Conservation (phyloP, 78 protist genomes). For the Dictyostelium capitatum region DNA sequence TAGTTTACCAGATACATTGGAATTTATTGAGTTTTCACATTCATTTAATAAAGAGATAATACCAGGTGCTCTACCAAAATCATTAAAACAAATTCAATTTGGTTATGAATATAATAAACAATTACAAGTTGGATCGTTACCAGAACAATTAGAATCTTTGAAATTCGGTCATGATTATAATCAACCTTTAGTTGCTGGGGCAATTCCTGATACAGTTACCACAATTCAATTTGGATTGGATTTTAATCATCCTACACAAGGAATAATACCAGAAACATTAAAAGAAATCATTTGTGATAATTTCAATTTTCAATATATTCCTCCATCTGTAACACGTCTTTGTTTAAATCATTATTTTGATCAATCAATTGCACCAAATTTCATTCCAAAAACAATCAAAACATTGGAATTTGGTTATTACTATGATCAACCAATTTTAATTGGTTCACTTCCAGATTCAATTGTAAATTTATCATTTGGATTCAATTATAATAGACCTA, state of each 20-base stretch:
- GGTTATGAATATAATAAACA: constrained; percentile 19
- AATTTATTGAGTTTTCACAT: background rate
- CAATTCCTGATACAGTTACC: background rate
- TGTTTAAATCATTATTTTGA: constrained; percentile 12
- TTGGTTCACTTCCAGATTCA: constrained; percentile 3
- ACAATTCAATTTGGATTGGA: constrained; percentile 6
- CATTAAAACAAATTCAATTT: constrained; percentile 6
- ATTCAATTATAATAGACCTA: background rate
- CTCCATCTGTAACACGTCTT: background rate
- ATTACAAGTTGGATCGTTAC: background rate
- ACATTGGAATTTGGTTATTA: constrained; percentile 46
- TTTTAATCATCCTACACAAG: background rate
- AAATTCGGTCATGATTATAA: background rate
- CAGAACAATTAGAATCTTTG: background rate
- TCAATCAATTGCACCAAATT: background rate
- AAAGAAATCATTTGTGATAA: constrained; percentile 5
- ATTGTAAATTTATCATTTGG: background rate
- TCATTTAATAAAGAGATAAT: background rate
- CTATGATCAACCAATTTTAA: background rate
- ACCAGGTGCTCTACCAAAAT: constrained; percentile 25
- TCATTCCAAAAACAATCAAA: background rate
- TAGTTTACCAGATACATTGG: background rate
- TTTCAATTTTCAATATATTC: constrained; percentile 1
- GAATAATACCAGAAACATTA: background rate
- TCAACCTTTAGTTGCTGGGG: background rate